Percentiles rank a stretch among this genome's conserved stretches.
phyloP scores from a whole-genome alignment of 2,329 filamentous ascomycete species.

The Alternaria hordeiaustralica region DNA sequence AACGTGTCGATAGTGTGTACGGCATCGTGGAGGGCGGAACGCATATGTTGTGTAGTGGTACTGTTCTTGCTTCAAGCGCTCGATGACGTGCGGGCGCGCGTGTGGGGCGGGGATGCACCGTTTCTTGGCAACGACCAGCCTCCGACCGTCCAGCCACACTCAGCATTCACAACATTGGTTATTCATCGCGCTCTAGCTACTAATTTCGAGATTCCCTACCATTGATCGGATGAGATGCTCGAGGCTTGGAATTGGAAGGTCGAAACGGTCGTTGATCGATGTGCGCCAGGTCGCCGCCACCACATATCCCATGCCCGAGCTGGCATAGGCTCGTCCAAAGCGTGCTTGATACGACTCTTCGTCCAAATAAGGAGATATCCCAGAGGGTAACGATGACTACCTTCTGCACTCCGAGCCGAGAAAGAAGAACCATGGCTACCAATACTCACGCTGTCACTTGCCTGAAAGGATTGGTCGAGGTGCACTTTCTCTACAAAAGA shows the following conservation, averaged over 20 bases:
- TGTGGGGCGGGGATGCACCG: constrained; percentile 7
- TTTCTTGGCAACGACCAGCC: neutral
- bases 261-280: neutral
- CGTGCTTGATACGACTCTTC: neutral
- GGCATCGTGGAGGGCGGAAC: constrained; percentile 5
- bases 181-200: neutral
- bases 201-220: neutral
- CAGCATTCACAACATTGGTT: neutral
- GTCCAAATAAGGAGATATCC: neutral
- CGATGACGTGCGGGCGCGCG: constrained; percentile 28
- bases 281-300: neutral
- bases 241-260: neutral
- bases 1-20: neutral
- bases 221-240: neutral
- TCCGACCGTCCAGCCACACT: neutral
- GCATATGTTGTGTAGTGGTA: neutral
- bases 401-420: neutral
- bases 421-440: neutral
- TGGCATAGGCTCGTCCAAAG: neutral
- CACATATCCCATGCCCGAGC: neutral
- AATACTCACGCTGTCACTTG: neutral
- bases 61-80: constrained; percentile 11
- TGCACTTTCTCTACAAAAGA: neutral
- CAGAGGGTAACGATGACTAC: neutral
- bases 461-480: neutral